phyloP scores from a whole-genome alignment of 2,329 filamentous ascomycete genomes.

The Aspergillus hortae region DNA sequence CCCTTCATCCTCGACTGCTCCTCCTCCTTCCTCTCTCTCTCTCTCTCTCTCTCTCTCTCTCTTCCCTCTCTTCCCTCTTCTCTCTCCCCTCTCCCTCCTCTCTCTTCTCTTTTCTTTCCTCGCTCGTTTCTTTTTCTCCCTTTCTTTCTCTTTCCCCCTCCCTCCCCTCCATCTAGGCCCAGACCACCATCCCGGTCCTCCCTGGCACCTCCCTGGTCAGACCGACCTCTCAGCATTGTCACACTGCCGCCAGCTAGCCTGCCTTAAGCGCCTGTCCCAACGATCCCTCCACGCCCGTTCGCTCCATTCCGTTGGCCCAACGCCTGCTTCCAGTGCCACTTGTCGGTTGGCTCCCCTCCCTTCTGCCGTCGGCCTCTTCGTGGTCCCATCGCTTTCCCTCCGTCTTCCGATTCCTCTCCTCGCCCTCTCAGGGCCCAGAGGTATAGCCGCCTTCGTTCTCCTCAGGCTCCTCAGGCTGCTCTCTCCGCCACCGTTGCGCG shows the following conservation, averaged over 20 bases:
- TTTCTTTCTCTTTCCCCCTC: slow-evolving; percentile 4
- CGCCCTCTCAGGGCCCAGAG: background rate
- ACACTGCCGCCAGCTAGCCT: slow-evolving; percentile 23
- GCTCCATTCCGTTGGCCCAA: slow-evolving; percentile 11
- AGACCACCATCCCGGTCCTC: slow-evolving; percentile 19
- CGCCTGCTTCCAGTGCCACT: slow-evolving; percentile 6
- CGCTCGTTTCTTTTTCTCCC: slow-evolving; percentile 12
- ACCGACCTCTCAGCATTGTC: slow-evolving; percentile 21
- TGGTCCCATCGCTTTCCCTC: background rate
- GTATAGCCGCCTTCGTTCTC: slow-evolving; percentile 6
- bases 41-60: slow-evolving; percentile 6
- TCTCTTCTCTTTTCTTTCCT: slow-evolving; percentile 9
- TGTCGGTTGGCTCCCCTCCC: slow-evolving; percentile 8
- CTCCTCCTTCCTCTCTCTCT: slow-evolving; percentile 10
- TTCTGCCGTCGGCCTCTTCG: slow-evolving; percentile 6
- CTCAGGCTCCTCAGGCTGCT: slow-evolving; percentile 2
- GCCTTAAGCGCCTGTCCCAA: slow-evolving; percentile 22
- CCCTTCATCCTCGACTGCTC: slow-evolving; percentile 8
- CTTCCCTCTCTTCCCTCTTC: slow-evolving; percentile 5
- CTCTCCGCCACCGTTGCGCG: slow-evolving; percentile 16
- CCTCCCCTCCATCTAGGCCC: slow-evolving; percentile 11
- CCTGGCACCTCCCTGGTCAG: slow-evolving; percentile 16
- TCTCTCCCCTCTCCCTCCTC: slow-evolving; percentile 4
- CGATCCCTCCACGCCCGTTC: slow-evolving; percentile 17
- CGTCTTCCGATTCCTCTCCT: background rate